Conservation (phyloP, 1,139 yeast species). For the Arxiozyma slooffiae region DNA sequence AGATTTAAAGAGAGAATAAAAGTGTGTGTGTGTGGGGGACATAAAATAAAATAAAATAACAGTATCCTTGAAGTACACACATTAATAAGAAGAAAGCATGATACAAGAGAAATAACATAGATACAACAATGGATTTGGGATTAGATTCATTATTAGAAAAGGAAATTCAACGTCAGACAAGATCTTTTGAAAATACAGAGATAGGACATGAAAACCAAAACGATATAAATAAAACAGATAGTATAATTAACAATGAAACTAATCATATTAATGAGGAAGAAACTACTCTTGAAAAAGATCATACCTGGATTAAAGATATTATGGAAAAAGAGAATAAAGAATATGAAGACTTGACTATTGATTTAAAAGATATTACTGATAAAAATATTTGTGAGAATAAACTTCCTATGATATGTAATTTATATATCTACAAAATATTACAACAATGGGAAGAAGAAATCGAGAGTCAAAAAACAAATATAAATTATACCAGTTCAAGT, state of each 20-base stretch:
- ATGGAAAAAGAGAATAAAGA: background rate
- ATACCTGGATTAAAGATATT: background rate
- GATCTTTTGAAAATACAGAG: background rate
- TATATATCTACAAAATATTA: slow-evolving; percentile 41
- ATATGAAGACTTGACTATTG: background rate
- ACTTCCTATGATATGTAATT: slow-evolving; percentile 38
- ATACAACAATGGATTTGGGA: background rate
- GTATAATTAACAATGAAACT: background rate
- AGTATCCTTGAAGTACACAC: too few relatives aligned
- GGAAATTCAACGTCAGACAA: slow-evolving; percentile 1
- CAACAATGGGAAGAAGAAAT: slow-evolving; percentile 36
- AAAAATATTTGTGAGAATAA: slow-evolving; percentile 10
- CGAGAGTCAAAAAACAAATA: background rate
- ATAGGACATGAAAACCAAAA: too few relatives aligned
- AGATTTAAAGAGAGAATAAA: too few relatives aligned
- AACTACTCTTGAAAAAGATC: background rate
- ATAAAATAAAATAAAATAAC: too few relatives aligned
- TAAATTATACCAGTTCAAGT: slow-evolving; percentile 1
- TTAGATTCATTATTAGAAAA: slow-evolving; percentile 1
- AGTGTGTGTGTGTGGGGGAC: too few relatives aligned
- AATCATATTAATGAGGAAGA: background rate
- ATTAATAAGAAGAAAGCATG: too few relatives aligned
- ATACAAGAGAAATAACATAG: background rate
- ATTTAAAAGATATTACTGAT: background rate
- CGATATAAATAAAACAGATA: background rate